These are phyloP conservation scores for Dryadomyces sulphureus DNA, from an alignment of 2,329 filamentous ascomycete genomes.

Conservation along the genomic window DNA sequence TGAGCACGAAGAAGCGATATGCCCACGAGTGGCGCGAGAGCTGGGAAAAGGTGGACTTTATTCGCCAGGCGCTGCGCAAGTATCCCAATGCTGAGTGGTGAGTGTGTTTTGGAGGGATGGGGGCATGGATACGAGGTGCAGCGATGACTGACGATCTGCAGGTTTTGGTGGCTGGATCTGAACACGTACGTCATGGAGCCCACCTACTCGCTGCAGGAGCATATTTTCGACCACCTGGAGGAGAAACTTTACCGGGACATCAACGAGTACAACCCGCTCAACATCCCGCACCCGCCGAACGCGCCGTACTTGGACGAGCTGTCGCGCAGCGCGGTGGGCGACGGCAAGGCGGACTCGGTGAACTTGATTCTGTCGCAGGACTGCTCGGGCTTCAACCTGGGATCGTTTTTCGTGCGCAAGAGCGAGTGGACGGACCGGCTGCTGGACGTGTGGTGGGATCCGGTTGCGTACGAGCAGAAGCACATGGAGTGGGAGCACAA, in stretches of 20 bases:
- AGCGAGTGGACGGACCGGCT: constrained; percentile 82
- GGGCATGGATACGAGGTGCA: constrained; percentile 10
- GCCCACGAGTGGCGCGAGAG: constrained; percentile 98
- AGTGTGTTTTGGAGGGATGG: background rate
- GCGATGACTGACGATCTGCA: no score
- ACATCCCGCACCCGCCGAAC: constrained; percentile 72
- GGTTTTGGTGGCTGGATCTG: constrained; percentile 98
- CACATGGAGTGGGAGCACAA: constrained; percentile 99
- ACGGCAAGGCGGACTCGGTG: constrained; percentile 63
- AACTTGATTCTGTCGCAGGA: constrained; percentile 86
- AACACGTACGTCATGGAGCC: constrained; percentile 99
- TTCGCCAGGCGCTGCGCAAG: constrained; percentile 77
- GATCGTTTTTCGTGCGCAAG: constrained; percentile 82
- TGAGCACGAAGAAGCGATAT: constrained; percentile 97
- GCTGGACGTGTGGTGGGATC: constrained; percentile 97
- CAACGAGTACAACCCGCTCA: constrained; percentile 88
- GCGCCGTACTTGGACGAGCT: constrained; percentile 62
- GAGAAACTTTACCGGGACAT: constrained; percentile 82
- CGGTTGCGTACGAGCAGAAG: constrained; percentile 91
- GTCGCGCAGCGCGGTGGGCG: constrained; percentile 58
- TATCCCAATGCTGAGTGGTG: constrained; percentile 96
- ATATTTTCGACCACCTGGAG: constrained; percentile 72
- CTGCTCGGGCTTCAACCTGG: constrained; percentile 89
- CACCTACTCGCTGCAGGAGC: constrained; percentile 71
- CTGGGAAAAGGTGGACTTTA: constrained; percentile 96